Evolutionary conservation across 2,329 filamentous ascomycete species (phyloP), one percentile per base, ranked within the genome.

Genomic region (Acarospora socialis): DNA sequence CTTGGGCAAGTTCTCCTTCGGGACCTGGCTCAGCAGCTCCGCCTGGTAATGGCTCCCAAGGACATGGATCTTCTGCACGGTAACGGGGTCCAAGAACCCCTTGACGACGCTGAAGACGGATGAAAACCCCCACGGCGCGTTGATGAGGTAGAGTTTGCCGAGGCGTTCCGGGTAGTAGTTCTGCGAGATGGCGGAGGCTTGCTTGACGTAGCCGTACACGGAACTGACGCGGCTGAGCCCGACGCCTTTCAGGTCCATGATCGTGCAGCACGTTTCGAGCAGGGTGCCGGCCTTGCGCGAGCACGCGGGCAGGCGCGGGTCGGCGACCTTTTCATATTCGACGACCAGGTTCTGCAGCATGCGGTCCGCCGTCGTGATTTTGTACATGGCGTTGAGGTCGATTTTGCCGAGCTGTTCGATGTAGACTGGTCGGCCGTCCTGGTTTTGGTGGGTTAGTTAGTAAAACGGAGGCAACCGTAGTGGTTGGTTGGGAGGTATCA

Each of bases 91-190:
- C 49, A 98, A 70, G 73, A 90, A 95, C 44, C 76, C 75, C 70
- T 92, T 94, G 59, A 95, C 72, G 36, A 92, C 69, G 53, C 63
- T 68, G 70, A 90, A 98, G 41, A 84, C 80, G 45, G 70, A 70
- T 40, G 77, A 77, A 68, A 95, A 95, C 16, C 86, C 86, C 86
- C 86, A 95, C 13, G 84, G 84, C 3, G 87, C 82, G 61, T 98
- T 98, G 74, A 98, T 94, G 48, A 98, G 65, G 69, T 93, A 98
- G 53, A 98, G 70, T 61, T 84, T 86, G 51, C 90, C 90, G 37
- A 98, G 69, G 37, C 90, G 81, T 69, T 98, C 90, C 5, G 90
- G 90, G 64, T 98, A 98, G 73, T 95, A 92, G 71, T 95, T 93
- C 63, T 95, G 90, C 43, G 82, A 92, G 61, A 98, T 81, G 55